A percentile compares a stretch with the other conserved stretches of the same genome.
phyloP scores from a whole-genome alignment of 495 filamentous ascomycete genomes.

The Lophiotrema nucula region DNA sequence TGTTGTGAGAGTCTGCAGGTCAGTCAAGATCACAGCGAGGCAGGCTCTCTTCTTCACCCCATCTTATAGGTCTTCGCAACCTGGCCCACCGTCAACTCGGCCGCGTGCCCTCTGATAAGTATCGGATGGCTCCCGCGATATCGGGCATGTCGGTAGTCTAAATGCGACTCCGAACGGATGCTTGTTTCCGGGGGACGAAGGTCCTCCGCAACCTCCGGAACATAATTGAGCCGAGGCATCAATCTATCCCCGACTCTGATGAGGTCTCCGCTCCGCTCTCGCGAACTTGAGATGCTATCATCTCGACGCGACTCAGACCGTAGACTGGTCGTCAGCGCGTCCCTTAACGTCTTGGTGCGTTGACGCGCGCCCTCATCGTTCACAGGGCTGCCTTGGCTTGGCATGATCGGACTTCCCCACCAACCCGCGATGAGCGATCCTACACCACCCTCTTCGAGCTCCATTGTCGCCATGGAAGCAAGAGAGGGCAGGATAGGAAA shows the following conservation, averaged over 20 bases:
- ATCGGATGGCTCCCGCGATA: not conserved
- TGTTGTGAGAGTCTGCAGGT: no score
- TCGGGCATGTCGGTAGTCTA: no score
- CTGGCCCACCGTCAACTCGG: not conserved
- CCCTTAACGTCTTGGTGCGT: not conserved
- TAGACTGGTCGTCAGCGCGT: not conserved
- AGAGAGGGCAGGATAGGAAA: constrained; percentile 31
- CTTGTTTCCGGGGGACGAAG: constrained; percentile 4
- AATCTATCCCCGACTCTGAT: constrained; percentile 13
- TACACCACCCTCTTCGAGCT: not conserved
- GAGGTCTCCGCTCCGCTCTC: not conserved
- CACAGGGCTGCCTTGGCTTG: not conserved
- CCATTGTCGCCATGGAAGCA: constrained; percentile 19
- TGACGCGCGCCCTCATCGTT: not conserved
- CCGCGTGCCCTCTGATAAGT: not conserved
- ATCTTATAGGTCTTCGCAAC: not conserved
- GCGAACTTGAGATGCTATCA: not conserved
- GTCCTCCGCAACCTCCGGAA: not conserved
- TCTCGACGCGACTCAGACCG: not conserved
- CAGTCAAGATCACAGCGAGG: no score
- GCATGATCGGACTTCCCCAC: constrained; percentile 31
- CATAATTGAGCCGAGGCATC: constrained; percentile 22
- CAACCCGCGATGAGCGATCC: constrained; percentile 4
- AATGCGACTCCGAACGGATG: not conserved
- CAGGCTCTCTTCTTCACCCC: no score